These are phyloP conservation scores for Backusella australiensis DNA, from an alignment of 192 early-diverging fungal genomes.

Conservation along the genomic window DNA sequence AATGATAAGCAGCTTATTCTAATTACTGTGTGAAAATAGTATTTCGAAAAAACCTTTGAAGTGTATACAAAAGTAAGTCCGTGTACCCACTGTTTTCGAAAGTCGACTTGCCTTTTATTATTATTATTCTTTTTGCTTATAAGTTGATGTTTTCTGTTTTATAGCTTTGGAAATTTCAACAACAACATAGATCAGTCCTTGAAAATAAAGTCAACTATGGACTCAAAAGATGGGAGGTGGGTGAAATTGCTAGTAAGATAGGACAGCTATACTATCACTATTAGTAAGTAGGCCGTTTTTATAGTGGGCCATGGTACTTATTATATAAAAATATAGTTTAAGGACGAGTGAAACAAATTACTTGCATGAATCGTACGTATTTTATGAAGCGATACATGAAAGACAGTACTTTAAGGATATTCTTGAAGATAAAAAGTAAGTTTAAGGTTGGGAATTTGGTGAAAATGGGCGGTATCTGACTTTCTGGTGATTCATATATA, in stretches of 20 bases:
- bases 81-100: not conserved
- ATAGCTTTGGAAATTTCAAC: constrained; percentile 94
- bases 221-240: constrained; percentile 96
- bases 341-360: constrained; percentile 98
- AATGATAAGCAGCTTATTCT: not conserved
- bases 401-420: constrained; percentile 95
- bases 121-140: not conserved
- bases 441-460: too few relatives aligned
- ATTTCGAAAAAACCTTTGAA: constrained; percentile 98
- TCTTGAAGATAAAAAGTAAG: constrained; percentile 87
- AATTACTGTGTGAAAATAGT: constrained; percentile 28
- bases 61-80: constrained; percentile 79
- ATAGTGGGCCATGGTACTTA: constrained; percentile 26
- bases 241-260: constrained; percentile 97
- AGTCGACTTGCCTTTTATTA: not conserved
- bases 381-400: constrained; percentile 95
- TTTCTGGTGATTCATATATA: constrained; percentile 26
- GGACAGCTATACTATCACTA: constrained; percentile 88
- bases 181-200: constrained; percentile 77
- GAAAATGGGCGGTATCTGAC: not conserved
- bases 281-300: constrained; percentile 47
- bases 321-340: constrained; percentile 40
- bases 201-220: constrained; percentile 91
- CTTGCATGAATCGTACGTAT: constrained; percentile 88
- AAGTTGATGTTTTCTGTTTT: not conserved